Evolutionary conservation across 225 moss, liverwort and hornwort species (phyloP).

Genomic region (Pleurozium schreberi): DNA sequence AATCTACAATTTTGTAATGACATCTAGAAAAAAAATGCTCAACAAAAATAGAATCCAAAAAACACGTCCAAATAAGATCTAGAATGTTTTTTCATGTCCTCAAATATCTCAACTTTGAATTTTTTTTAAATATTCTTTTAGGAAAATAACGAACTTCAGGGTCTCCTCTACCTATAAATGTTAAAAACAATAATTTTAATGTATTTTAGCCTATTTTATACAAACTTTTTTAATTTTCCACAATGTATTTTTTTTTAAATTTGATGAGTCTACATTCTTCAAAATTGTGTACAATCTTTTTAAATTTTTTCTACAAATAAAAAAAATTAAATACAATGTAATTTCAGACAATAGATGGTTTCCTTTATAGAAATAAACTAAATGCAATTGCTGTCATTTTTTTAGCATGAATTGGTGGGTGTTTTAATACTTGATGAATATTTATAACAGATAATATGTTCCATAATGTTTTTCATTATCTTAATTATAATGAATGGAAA

Average conservation of each 20-base stretch:
- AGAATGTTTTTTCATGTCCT: not conserved
- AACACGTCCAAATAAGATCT: too few relatives aligned
- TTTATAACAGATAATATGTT: too few relatives aligned
- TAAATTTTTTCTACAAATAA: not conserved
- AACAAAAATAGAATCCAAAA: not conserved
- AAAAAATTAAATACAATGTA: not conserved
- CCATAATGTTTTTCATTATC: too few relatives aligned
- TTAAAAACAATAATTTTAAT: not conserved
- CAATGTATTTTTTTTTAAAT: not conserved
- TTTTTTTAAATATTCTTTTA: not conserved
- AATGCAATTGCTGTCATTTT: not conserved
- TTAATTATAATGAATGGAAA: not conserved
- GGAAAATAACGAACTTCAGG: not conserved
- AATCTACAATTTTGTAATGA: not conserved
- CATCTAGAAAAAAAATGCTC: not conserved
- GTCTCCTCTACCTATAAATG: fast-evolving
- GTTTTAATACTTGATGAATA: not conserved
- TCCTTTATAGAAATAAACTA: not conserved
- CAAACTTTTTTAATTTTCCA: not conserved
- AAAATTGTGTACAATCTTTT: not conserved
- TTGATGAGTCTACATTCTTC: not conserved
- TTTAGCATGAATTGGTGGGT: not conserved
- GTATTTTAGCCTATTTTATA: not conserved
- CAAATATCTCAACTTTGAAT: not conserved
- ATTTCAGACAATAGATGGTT: not conserved